Evolutionary conservation across 306 rosid species (phyloP).

Genomic region (Sindora glabra): DNA sequence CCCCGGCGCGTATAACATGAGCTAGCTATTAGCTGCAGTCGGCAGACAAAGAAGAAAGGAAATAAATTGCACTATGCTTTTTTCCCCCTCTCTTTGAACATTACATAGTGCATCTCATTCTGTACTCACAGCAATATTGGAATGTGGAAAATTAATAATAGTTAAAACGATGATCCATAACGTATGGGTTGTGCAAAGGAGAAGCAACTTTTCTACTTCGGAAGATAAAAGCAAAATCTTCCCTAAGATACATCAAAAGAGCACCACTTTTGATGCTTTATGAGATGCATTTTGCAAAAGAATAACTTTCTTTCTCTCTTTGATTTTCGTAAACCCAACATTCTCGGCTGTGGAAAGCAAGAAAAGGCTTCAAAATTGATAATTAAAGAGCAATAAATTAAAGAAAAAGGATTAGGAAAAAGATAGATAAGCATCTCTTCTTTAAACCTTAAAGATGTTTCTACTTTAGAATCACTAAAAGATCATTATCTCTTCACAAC

Average conservation of each 20-base stretch:
- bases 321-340: slow-evolving; percentile 83
- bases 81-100: too few relatives aligned
- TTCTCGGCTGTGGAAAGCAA: slow-evolving; percentile 71
- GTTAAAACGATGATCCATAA: slow-evolving; percentile 53
- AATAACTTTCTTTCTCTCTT: slow-evolving; percentile 68
- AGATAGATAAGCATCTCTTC: slow-evolving; percentile 63
- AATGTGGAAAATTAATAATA: slow-evolving; percentile 25
- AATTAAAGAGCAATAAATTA: slow-evolving; percentile 11
- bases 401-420: slow-evolving; percentile 35
- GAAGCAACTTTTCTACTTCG: slow-evolving; percentile 56
- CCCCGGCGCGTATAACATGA: too few relatives aligned
- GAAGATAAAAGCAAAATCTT: slow-evolving; percentile 77
- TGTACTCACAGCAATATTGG: slow-evolving; percentile 26
- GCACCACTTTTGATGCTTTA: slow-evolving; percentile 88
- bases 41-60: too few relatives aligned
- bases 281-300: slow-evolving; percentile 60
- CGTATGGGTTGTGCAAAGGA: slow-evolving; percentile 69
- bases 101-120: slow-evolving; percentile 7
- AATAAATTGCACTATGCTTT: too few relatives aligned
- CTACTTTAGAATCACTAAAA: slow-evolving; percentile 86
- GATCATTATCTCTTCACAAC: slow-evolving; percentile 68
- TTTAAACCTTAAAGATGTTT: slow-evolving; percentile 73
- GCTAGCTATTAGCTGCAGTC: too few relatives aligned
- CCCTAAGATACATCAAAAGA: slow-evolving; percentile 71
- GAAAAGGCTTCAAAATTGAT: slow-evolving; percentile 53